These are phyloP conservation scores for Penicillium sp. DNA, from an alignment of 2,329 filamentous ascomycete genomes.

Conservation along the genomic window DNA sequence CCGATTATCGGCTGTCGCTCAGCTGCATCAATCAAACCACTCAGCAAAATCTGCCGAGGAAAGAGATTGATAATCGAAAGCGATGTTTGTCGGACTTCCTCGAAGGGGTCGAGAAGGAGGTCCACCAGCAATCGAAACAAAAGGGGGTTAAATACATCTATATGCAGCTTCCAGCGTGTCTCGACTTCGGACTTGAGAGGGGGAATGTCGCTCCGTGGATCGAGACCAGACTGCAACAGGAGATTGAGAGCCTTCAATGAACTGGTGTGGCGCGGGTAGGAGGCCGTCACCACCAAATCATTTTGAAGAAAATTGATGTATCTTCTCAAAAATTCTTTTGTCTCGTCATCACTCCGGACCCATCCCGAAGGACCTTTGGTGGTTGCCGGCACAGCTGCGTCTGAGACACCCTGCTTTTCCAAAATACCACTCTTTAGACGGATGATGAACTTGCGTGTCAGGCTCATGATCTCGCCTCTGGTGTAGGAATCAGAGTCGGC, in stretches of 20 bases:
- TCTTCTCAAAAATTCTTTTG: constrained; percentile 63
- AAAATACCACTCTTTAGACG: constrained; percentile 67
- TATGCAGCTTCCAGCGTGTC: constrained; percentile 51
- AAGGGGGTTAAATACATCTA: constrained; percentile 43
- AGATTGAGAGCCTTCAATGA: constrained; percentile 69
- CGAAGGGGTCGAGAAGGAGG: constrained; percentile 83
- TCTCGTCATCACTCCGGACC: constrained; percentile 52
- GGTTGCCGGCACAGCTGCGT: constrained; percentile 8
- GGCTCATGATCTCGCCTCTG: constrained; percentile 73
- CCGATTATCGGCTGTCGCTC: constrained; percentile 21
- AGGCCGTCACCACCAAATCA: constrained; percentile 76
- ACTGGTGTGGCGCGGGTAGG: constrained; percentile 86
- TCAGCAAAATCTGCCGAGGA: constrained; percentile 30
- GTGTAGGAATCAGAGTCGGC: constrained; percentile 84
- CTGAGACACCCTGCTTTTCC: constrained; percentile 28
- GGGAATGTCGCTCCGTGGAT: constrained; percentile 44
- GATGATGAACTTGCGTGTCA: constrained; percentile 73
- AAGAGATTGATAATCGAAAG: constrained; percentile 46
- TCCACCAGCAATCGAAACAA: constrained; percentile 65
- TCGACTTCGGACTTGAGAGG: constrained; percentile 51
- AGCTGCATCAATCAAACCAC: constrained; percentile 3
- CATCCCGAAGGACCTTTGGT: constrained; percentile 26
- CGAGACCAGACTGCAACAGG: constrained; percentile 68
- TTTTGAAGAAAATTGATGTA: constrained; percentile 69
- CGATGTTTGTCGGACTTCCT: constrained; percentile 71